phyloP scores from a whole-genome alignment of 805 yeast species.

The Saturnispora serradocipensis region DNA sequence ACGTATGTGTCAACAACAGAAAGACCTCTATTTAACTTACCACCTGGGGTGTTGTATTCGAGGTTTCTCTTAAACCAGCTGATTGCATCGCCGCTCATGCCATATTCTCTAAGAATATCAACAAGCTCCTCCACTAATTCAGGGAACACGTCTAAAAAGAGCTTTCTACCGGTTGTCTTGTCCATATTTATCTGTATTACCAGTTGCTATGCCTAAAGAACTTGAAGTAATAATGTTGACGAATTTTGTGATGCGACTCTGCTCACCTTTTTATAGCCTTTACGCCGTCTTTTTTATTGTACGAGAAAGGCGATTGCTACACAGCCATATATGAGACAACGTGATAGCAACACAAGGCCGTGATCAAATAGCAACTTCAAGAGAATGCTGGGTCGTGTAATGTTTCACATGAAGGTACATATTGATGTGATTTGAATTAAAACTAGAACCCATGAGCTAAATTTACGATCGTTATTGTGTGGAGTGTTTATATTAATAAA shows the following conservation, averaged over 20 bases:
- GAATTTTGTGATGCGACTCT: no score
- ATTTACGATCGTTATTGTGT: no score
- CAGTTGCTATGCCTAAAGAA: no score
- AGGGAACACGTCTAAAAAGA: conserved; percentile 64
- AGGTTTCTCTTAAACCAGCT: conserved; percentile 72
- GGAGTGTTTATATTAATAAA: no score
- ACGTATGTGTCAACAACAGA: conserved; percentile 91
- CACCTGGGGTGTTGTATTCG: conserved; percentile 89
- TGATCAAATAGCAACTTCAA: no score
- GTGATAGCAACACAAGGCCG: no score
- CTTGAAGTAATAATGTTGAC: no score
- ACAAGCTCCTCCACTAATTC: conserved; percentile 66
- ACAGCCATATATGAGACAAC: background rate
- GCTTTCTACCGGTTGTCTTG: conserved; percentile 37
- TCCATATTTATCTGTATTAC: conserved; percentile 23
- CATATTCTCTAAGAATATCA: conserved; percentile 51
- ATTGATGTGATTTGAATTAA: no score
- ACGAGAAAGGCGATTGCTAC: background rate
- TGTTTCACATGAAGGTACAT: no score
- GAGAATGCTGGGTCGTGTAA: no score
- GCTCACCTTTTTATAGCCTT: no score
- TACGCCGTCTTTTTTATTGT: background rate
- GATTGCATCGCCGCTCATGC: conserved; percentile 79
- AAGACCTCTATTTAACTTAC: conserved; percentile 91
- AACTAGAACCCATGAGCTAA: no score